Evolutionary conservation across 352 stramenopile species (phyloP).

Genomic region (Globisporangium okanoganense): DNA sequence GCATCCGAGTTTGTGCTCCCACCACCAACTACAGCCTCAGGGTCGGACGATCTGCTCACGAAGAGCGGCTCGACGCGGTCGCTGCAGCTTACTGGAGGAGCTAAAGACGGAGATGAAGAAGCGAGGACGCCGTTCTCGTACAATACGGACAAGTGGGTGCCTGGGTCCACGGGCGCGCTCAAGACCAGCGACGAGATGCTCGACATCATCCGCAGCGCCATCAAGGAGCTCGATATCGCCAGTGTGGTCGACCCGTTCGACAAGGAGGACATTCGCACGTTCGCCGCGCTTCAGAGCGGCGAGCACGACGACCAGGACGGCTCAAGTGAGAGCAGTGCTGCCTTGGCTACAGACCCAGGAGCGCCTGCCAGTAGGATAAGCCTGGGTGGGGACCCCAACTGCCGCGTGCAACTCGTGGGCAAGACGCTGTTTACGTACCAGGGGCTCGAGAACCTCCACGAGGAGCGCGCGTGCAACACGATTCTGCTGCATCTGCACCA

Average conservation of each 20-base stretch:
- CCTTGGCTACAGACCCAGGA: neutral
- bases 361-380: neutral
- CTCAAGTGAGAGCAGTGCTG: neutral
- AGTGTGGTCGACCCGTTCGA: slow-evolving; percentile 67
- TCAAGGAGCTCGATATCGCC: slow-evolving; percentile 50
- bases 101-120: slow-evolving; percentile 2
- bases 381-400: slow-evolving; percentile 42
- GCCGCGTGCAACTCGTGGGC: slow-evolving; percentile 46
- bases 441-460: slow-evolving; percentile 36
- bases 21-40: neutral
- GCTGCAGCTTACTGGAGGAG: neutral
- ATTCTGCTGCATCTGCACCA: slow-evolving; percentile 48
- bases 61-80: neutral
- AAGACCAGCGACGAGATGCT: slow-evolving; percentile 65
- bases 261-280: slow-evolving; percentile 43
- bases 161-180: slow-evolving; percentile 33
- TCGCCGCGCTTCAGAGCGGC: slow-evolving; percentile 35
- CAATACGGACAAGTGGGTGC: slow-evolving; percentile 67
- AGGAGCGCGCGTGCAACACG: slow-evolving; percentile 61
- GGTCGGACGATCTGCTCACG: neutral
- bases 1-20: slow-evolving; percentile 50
- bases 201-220: slow-evolving; percentile 44
- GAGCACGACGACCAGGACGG: slow-evolving; percentile 39
- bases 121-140: slow-evolving; percentile 34
- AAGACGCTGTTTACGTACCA: slow-evolving; percentile 29